phyloP scores from a whole-genome alignment of 129 eudicot species.

The Gnaphalium uliginosum region DNA sequence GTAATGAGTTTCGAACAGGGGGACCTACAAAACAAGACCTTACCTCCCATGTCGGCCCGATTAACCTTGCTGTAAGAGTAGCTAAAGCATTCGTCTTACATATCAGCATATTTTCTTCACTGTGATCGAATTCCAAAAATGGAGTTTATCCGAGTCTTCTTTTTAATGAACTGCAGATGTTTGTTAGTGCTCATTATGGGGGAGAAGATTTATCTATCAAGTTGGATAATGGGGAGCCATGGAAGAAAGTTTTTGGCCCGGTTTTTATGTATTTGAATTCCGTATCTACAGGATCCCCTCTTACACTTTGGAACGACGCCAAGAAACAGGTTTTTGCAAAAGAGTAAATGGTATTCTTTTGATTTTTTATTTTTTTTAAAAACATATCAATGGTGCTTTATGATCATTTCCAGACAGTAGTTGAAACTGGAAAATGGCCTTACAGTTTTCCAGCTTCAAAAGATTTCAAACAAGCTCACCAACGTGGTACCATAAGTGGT shows the following conservation, averaged over 20 bases:
- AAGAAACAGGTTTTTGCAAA: slow-evolving; percentile 43
- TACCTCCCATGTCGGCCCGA: slow-evolving; percentile 69
- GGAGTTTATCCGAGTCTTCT: neutral
- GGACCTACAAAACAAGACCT: slow-evolving; percentile 64
- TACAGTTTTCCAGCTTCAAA: slow-evolving; percentile 48
- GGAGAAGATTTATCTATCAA: slow-evolving; percentile 64
- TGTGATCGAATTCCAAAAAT: neutral
- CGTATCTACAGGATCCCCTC: slow-evolving; percentile 33
- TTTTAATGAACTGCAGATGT: slow-evolving; percentile 27
- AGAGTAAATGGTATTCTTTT: too few relatives aligned
- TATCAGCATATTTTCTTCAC: neutral
- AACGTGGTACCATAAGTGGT: slow-evolving; percentile 46
- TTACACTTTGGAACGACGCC: slow-evolving; percentile 69
- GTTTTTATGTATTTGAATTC: slow-evolving; percentile 67
- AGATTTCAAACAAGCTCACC: slow-evolving; percentile 42
- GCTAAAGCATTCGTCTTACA: neutral
- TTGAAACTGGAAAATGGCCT: slow-evolving; percentile 56
- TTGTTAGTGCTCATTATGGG: slow-evolving; percentile 70
- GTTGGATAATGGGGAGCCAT: slow-evolving; percentile 63
- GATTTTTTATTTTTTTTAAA: too few relatives aligned
- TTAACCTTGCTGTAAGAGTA: slow-evolving; percentile 59
- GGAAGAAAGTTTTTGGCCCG: slow-evolving; percentile 94
- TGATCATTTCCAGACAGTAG: slow-evolving; percentile 32
- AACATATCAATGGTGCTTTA: too few relatives aligned
- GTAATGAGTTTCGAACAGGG: slow-evolving; percentile 53